Conservation (phyloP, 257 asterid genomes). For the Marsdenia floribunda region DNA sequence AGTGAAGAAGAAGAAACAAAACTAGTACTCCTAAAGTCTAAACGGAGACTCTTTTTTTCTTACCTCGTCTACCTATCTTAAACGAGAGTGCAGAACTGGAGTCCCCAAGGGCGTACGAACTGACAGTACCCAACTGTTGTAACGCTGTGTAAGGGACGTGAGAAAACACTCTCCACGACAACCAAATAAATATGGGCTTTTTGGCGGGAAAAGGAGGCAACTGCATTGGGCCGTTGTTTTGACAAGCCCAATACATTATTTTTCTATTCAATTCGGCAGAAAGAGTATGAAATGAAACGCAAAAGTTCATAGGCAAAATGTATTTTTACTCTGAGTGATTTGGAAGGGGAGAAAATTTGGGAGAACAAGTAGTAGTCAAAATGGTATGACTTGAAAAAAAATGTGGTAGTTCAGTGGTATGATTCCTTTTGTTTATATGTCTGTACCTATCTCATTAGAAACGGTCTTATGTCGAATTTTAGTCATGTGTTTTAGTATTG, state of each 20-base stretch:
- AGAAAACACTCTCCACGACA: background rate
- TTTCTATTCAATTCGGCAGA: background rate
- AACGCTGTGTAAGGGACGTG: background rate
- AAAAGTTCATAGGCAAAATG: too few relatives aligned
- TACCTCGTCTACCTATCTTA: background rate
- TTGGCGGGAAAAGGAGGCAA: constrained; percentile 19
- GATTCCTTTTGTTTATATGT: too few relatives aligned
- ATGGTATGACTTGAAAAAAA: too few relatives aligned
- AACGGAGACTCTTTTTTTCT: too few relatives aligned
- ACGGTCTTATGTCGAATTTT: too few relatives aligned
- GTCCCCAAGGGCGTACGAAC: background rate
- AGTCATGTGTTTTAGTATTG: too few relatives aligned
- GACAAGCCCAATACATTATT: background rate
- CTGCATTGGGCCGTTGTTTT: background rate
- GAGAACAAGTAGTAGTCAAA: too few relatives aligned
- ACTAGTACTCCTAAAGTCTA: background rate
- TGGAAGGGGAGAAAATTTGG: too few relatives aligned
- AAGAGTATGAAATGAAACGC: background rate
- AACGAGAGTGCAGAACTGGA: background rate
- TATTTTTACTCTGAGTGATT: too few relatives aligned
- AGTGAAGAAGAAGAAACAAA: background rate
- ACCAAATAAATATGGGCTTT: constrained; percentile 9
- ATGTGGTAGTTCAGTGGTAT: too few relatives aligned
- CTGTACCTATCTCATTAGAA: too few relatives aligned
- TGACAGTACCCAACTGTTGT: background rate